Percentiles rank a stretch among this genome's conserved stretches.
Conservation (phyloP, 805 yeast species). For the Zygotorulaspora sp. region DNA sequence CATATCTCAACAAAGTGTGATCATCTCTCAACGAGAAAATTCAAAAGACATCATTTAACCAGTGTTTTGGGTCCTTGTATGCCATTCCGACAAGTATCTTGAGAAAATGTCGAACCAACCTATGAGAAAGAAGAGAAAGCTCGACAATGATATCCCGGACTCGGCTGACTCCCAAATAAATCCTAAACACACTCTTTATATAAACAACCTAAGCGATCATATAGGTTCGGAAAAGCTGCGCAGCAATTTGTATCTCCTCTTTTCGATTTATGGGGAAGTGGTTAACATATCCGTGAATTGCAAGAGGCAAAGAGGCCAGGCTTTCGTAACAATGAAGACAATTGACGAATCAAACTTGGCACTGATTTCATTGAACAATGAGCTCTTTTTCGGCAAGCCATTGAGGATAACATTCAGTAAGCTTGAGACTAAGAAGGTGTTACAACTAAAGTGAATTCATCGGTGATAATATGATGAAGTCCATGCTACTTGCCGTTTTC, state of each 20-base stretch:
- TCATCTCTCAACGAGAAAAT: no score
- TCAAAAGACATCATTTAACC: neutral
- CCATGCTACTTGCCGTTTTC: no score
- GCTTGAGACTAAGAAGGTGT: conserved; percentile 17
- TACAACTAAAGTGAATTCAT: no score
- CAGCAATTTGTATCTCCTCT: conserved; percentile 53
- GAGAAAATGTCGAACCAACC: conserved; percentile 11
- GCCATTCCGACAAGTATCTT: neutral
- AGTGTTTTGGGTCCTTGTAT: neutral
- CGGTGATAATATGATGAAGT: no score
- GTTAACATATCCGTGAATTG: conserved; percentile 45
- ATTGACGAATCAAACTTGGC: conserved; percentile 51
- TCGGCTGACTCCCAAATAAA: conserved; percentile 1
- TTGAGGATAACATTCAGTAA: conserved; percentile 44
- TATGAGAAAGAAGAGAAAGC: conserved; percentile 14
- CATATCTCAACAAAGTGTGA: no score
- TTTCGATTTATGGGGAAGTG: conserved; percentile 63
- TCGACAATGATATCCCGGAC: conserved; percentile 1
- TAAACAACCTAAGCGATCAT: conserved; percentile 57
- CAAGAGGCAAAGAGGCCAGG: conserved; percentile 57
- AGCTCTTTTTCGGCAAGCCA: conserved; percentile 49
- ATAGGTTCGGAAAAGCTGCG: conserved; percentile 43
- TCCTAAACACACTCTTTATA: conserved; percentile 49
- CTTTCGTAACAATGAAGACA: conserved; percentile 53
- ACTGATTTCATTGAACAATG: conserved; percentile 43